Evolutionary conservation across 768 basidiomycete genomes (phyloP).

Genomic region (Lactifluus piperatus): DNA sequence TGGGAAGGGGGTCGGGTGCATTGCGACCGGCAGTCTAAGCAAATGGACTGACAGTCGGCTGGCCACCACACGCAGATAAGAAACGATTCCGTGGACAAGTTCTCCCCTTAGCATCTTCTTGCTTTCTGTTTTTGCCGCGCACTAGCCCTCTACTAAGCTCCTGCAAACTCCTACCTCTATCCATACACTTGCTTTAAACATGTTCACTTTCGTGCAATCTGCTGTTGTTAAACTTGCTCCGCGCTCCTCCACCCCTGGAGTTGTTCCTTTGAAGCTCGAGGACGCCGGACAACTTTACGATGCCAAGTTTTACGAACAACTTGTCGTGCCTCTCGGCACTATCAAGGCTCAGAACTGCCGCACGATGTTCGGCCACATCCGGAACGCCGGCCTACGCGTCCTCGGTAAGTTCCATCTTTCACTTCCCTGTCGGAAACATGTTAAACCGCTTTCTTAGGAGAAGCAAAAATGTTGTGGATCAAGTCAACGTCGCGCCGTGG

Average conservation of each 20-base stretch:
- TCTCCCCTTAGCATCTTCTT: neutral
- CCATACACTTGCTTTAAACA: neutral
- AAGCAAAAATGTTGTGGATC: neutral
- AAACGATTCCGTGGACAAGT: neutral
- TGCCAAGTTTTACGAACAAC: neutral
- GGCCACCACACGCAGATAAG: neutral
- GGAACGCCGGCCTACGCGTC: neutral
- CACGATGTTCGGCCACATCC: neutral
- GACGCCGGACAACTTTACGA: neutral
- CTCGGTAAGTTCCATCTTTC: neutral
- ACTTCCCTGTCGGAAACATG: no score
- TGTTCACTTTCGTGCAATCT: constrained; percentile 6
- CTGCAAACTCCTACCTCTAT: neutral
- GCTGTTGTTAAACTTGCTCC: neutral
- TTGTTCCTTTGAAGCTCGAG: neutral
- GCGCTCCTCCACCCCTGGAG: neutral
- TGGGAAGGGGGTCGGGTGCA: no score
- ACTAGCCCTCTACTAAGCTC: neutral
- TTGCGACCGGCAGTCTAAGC: no score
- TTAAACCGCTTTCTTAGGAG: neutral
- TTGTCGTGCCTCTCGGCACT: neutral
- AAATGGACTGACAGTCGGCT: neutral
- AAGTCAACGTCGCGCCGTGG: neutral
- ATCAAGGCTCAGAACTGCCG: neutral
- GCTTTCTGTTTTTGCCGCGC: neutral